These are phyloP conservation scores for Cladosporium velox DNA, from an alignment of 2,329 filamentous ascomycete genomes.

Conservation along the genomic window DNA sequence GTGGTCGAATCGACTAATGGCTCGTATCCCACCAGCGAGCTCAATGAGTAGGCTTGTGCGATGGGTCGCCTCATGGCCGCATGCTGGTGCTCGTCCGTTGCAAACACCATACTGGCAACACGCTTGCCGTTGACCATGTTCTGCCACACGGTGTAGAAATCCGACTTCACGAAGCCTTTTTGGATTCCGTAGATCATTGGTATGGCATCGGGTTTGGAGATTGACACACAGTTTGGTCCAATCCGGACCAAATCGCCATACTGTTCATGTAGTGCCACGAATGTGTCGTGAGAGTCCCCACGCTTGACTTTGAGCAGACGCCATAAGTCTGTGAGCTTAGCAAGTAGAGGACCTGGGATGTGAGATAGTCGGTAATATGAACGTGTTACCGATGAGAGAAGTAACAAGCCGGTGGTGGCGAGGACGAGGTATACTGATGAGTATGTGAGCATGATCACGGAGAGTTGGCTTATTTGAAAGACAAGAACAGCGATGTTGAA, in stretches of 20 bases:
- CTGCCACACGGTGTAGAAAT: conserved; percentile 12
- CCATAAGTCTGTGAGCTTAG: background rate
- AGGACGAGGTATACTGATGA: background rate
- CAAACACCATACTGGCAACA: conserved; percentile 31
- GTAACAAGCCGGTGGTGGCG: background rate
- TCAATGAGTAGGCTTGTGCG: conserved; percentile 49
- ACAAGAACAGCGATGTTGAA: background rate
- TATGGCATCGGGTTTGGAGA: conserved; percentile 58
- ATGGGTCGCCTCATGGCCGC: conserved; percentile 26
- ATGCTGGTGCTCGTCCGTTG: conserved; percentile 26
- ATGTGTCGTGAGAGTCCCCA: conserved; percentile 36
- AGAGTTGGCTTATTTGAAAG: background rate
- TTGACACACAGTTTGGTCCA: conserved; percentile 80
- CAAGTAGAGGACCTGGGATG: background rate
- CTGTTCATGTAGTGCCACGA: conserved; percentile 74
- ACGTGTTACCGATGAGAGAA: background rate
- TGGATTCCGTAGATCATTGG: conserved; percentile 21
- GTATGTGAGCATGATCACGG: background rate
- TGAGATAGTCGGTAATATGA: background rate
- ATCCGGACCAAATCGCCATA: conserved; percentile 79
- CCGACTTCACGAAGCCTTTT: conserved; percentile 47
- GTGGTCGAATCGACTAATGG: conserved; percentile 75
- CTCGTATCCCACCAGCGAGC: conserved; percentile 72
- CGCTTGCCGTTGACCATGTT: conserved; percentile 32
- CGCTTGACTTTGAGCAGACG: background rate